Percentiles rank a stretch among this genome's conserved stretches.
phyloP scores from a whole-genome alignment of 345 rosid genomes.

The Raphanus sativus region DNA sequence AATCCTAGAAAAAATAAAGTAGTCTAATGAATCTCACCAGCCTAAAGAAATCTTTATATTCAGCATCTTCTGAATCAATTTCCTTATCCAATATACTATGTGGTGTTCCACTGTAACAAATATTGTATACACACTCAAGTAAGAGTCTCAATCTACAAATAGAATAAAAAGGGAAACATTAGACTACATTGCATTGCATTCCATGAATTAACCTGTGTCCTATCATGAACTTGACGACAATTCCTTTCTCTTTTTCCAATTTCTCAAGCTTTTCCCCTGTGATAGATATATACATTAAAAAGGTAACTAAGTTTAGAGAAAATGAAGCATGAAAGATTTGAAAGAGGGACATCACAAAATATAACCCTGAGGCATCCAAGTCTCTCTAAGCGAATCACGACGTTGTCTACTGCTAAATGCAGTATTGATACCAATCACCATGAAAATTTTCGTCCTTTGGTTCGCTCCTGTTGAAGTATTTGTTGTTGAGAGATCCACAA shows the following conservation, averaged over 20 bases:
- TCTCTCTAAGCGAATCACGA: slow-evolving; percentile 89
- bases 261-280: slow-evolving; percentile 75
- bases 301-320: background rate
- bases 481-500: slow-evolving; percentile 39
- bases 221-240: slow-evolving; percentile 86
- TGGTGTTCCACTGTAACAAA: slow-evolving; percentile 66
- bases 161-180: background rate
- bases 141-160: slow-evolving; percentile 1
- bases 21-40: slow-evolving; percentile 52
- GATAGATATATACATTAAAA: background rate
- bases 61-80: slow-evolving; percentile 89
- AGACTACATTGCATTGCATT: background rate
- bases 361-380: slow-evolving; percentile 99
- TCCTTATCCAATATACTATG: slow-evolving; percentile 84
- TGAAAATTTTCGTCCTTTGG: slow-evolving; percentile 59
- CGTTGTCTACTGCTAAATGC: slow-evolving; percentile 96
- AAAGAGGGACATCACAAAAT: slow-evolving; percentile 6
- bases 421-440: slow-evolving; percentile 94
- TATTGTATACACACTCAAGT: slow-evolving; percentile 12
- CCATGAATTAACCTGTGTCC: slow-evolving; percentile 71
- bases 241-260: slow-evolving; percentile 89
- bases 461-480: slow-evolving; percentile 34
- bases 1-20: background rate
- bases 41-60: slow-evolving; percentile 91
- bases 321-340: slow-evolving; percentile 12